These are phyloP conservation scores for Thielaviopsis populi DNA, from an alignment of 2,329 filamentous ascomycete genomes.

Conservation along the genomic window DNA sequence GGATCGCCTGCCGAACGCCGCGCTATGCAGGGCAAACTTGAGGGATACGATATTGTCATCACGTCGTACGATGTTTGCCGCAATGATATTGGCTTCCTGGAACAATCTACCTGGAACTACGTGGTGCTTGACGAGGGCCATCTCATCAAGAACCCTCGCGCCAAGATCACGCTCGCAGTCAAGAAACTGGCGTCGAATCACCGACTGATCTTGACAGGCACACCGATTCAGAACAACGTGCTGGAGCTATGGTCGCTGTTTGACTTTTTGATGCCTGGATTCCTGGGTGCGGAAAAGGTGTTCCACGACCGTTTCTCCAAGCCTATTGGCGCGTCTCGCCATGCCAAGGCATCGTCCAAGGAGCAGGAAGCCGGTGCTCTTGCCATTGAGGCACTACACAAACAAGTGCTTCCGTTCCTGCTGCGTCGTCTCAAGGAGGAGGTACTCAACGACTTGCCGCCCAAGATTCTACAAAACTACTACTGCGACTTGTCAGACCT, in stretches of 20 bases:
- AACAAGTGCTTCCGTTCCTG: conserved; percentile 92
- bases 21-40: conserved; percentile 52
- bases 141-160: conserved; percentile 95
- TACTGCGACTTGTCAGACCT: conserved; percentile 95
- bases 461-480: conserved; percentile 98
- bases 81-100: conserved; percentile 79
- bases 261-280: conserved; percentile 97
- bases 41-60: conserved; percentile 77
- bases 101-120: conserved; percentile 87
- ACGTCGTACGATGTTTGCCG: conserved; percentile 97
- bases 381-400: conserved; percentile 95
- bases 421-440: conserved; percentile 94
- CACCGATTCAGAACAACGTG: conserved; percentile 95
- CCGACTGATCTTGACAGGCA: conserved; percentile 87
- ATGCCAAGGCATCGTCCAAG: conserved; percentile 93
- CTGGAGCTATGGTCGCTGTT: conserved; percentile 95
- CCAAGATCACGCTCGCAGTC: conserved; percentile 86
- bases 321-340: conserved; percentile 84
- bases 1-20: conserved; percentile 71
- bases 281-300: conserved; percentile 87
- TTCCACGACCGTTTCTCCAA: conserved; percentile 91
- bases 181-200: conserved; percentile 86
- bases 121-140: conserved; percentile 94
- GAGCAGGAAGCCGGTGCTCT: conserved; percentile 94
- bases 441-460: conserved; percentile 85